Evolutionary conservation across 2,329 filamentous ascomycete species (phyloP).

Genomic region (Botrytis squamosa): DNA sequence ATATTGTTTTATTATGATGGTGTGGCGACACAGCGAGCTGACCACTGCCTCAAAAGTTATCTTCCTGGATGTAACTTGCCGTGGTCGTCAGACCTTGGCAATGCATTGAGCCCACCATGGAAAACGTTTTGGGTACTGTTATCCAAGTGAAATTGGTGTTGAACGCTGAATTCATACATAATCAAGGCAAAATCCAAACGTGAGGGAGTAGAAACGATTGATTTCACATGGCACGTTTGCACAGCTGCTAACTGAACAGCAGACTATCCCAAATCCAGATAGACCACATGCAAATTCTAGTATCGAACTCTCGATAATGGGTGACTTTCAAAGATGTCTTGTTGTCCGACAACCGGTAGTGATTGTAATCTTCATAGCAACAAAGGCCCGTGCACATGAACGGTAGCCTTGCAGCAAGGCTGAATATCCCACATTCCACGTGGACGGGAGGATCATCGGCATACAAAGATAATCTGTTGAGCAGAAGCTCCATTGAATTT

Average conservation of each 20-base stretch:
- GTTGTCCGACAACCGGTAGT: neutral
- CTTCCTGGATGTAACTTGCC: neutral
- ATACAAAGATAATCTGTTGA: neutral
- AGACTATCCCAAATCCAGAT: neutral
- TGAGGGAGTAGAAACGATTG: neutral
- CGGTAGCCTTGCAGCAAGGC: constrained; percentile 11
- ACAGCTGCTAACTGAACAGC: neutral
- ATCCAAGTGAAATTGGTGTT: no score
- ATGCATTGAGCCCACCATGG: neutral
- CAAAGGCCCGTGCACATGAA: neutral
- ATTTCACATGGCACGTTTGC: neutral
- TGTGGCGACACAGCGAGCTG: neutral
- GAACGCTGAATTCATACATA: neutral
- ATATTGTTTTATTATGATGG: neutral
- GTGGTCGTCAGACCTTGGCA: neutral
- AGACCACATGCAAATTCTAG: neutral
- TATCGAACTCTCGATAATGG: neutral
- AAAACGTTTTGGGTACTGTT: neutral
- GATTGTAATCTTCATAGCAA: neutral
- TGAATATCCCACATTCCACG: neutral
- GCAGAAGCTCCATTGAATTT: neutral
- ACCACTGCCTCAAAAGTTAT: neutral
- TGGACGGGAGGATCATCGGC: neutral
- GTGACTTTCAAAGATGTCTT: neutral
- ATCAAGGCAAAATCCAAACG: neutral